A percentile compares a stretch with the other conserved stretches of the same genome.
Conservation (phyloP, 2,329 filamentous ascomycete species). For the Dactylellina haptotyla region DNA sequence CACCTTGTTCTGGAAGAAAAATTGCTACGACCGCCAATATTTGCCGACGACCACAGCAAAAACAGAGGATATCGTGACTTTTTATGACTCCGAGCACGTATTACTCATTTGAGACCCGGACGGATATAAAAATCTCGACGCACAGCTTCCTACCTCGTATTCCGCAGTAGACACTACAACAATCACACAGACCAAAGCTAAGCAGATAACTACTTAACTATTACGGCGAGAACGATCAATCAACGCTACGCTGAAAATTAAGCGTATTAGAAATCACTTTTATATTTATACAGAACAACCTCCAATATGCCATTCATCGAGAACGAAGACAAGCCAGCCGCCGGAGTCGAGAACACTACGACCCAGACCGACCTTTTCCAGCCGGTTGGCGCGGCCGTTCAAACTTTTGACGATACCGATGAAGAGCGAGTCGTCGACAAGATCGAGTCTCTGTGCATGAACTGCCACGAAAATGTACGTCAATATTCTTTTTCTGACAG, state of each 20-base stretch:
- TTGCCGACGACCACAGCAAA: background rate
- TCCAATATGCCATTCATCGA: conserved; percentile 45
- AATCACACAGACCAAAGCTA: too few relatives aligned
- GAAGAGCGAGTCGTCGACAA: conserved; percentile 61
- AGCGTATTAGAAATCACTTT: background rate
- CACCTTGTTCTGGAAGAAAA: conserved; percentile 10
- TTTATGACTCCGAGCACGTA: background rate
- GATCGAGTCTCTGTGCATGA: conserved; percentile 83
- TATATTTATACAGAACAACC: background rate
- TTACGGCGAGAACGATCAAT: too few relatives aligned
- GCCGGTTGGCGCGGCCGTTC: conserved; percentile 56
- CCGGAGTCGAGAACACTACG: conserved; percentile 8
- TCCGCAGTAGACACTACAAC: too few relatives aligned
- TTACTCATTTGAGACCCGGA: background rate
- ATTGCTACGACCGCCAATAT: too few relatives aligned
- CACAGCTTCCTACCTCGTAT: background rate
- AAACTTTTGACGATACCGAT: conserved; percentile 48
- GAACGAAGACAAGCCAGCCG: conserved; percentile 20
- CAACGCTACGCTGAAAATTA: too few relatives aligned
- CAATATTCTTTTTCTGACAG: background rate
- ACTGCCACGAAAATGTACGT: conserved; percentile 79
- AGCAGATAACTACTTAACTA: too few relatives aligned
- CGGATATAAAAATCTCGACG: background rate
- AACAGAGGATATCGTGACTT: too few relatives aligned
- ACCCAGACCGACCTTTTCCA: conserved; percentile 56